Conservation (phyloP, 2,329 filamentous ascomycete genomes). For the Nemania abortiva region DNA sequence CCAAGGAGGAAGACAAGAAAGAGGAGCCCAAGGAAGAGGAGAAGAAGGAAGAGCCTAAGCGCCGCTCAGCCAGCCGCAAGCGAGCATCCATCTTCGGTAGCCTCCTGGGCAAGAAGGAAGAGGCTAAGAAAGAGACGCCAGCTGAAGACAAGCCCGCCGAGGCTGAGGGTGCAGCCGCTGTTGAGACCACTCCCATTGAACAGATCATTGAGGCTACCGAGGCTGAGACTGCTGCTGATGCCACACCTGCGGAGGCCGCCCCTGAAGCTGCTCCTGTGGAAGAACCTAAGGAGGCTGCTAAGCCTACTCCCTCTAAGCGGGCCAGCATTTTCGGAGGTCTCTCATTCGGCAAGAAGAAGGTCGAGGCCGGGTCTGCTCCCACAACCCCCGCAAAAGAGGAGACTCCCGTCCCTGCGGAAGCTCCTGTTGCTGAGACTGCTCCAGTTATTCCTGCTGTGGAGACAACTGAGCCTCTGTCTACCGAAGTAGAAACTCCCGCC, state of each 20-base stretch:
- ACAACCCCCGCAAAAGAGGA: constrained; percentile 59
- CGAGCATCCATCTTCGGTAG: constrained; percentile 72
- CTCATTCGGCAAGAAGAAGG: constrained; percentile 69
- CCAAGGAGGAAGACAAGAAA: constrained; percentile 61
- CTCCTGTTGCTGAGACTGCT: constrained; percentile 62
- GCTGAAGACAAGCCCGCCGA: constrained; percentile 55
- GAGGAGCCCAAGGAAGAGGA: constrained; percentile 59
- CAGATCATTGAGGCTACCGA: constrained; percentile 45
- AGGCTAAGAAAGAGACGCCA: constrained; percentile 54
- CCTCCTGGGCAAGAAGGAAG: constrained; percentile 68
- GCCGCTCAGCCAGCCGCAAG: constrained; percentile 74
- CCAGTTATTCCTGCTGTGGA: constrained; percentile 71
- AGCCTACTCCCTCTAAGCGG: constrained; percentile 65
- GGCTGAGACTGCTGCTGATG: constrained; percentile 40
- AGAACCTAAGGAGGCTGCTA: constrained; percentile 55
- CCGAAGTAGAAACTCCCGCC: constrained; percentile 64
- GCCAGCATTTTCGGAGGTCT: constrained; percentile 69
- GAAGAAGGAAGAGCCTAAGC: constrained; percentile 71
- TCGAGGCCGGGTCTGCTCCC: constrained; percentile 60
- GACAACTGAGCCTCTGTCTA: constrained; percentile 66
- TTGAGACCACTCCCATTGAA: constrained; percentile 49
- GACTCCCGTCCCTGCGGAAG: constrained; percentile 49
- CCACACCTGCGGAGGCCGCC: constrained; percentile 47
- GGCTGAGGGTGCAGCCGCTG: constrained; percentile 47
- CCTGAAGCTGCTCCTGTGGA: constrained; percentile 46